phyloP scores from a whole-genome alignment of 108 stramenopile genomes.

The Aurantiochytrium sp. region DNA sequence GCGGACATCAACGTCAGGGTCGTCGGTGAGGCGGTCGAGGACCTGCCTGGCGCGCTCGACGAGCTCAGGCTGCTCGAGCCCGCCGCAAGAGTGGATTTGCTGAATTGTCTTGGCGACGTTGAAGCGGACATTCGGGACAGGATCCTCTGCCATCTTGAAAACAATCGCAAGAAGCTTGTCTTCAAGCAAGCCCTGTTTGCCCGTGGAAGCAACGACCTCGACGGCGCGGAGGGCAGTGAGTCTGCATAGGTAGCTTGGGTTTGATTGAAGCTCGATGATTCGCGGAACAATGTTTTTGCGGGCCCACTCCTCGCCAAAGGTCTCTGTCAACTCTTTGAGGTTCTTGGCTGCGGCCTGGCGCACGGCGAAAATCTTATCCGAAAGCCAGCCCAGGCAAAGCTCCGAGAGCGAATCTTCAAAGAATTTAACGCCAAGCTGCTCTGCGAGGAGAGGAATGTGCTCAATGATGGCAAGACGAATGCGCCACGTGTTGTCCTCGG shows the following conservation, averaged over 20 bases:
- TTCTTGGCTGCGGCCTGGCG: constrained; percentile 79
- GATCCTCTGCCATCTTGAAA: constrained; percentile 81
- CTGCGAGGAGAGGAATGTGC: constrained; percentile 81
- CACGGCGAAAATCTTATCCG: constrained; percentile 81
- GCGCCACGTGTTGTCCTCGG: constrained; percentile 91
- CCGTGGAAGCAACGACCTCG: constrained; percentile 60
- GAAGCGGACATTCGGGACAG: constrained; percentile 93
- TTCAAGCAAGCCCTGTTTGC: constrained; percentile 55
- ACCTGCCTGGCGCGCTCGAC: constrained; percentile 19
- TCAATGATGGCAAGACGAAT: constrained; percentile 89
- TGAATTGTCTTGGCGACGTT: constrained; percentile 83
- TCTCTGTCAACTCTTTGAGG: constrained; percentile 63
- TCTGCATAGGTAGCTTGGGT: constrained; percentile 70
- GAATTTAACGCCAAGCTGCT: constrained; percentile 78
- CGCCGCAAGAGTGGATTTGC: constrained; percentile 49
- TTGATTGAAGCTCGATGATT: constrained; percentile 60
- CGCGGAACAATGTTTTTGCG: constrained; percentile 70
- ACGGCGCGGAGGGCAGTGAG: constrained; percentile 83
- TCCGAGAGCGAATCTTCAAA: constrained; percentile 70
- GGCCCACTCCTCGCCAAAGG: constrained; percentile 91
- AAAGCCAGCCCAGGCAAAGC: constrained; percentile 84
- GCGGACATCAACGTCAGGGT: constrained; percentile 47
- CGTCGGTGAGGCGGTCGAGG: constrained; percentile 28
- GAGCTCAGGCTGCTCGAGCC: constrained; percentile 13
- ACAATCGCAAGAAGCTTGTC: constrained; percentile 71